A percentile compares a stretch with the other conserved stretches of the same genome.
These are phyloP conservation scores for Coleophoma cylindrospora DNA, from an alignment of 2,329 filamentous ascomycete genomes.

Conservation along the genomic window DNA sequence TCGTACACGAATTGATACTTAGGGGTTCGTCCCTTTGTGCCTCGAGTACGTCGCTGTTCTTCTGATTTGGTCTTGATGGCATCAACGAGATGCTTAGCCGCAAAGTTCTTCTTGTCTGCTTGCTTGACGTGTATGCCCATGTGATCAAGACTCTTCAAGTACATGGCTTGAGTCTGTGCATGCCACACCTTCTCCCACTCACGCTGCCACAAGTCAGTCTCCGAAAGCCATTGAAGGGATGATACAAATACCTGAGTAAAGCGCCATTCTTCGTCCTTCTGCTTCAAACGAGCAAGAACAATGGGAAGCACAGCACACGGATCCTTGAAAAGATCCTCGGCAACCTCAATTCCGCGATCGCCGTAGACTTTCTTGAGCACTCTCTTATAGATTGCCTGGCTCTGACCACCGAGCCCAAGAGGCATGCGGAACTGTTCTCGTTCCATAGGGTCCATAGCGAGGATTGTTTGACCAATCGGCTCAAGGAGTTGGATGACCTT, in stretches of 20 bases:
- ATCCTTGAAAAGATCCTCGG: slow-evolving; percentile 77
- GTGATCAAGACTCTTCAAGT: slow-evolving; percentile 94
- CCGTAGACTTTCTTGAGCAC: slow-evolving; percentile 98
- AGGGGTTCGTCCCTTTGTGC: slow-evolving; percentile 54
- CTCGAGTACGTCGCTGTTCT: slow-evolving; percentile 73
- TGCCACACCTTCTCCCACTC: slow-evolving; percentile 99
- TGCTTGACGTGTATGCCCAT: slow-evolving; percentile 89
- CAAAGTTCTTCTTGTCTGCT: slow-evolving; percentile 85
- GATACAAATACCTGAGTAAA: slow-evolving; percentile 60
- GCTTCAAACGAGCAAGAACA: slow-evolving; percentile 82
- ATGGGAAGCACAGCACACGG: slow-evolving; percentile 87
- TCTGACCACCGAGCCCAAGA: slow-evolving; percentile 81
- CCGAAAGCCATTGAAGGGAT: slow-evolving; percentile 1
- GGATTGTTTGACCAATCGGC: slow-evolving; percentile 86
- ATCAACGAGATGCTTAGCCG: slow-evolving; percentile 83
- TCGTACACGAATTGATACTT: slow-evolving; percentile 72
- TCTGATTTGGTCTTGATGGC: slow-evolving; percentile 91
- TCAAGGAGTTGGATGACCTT: slow-evolving; percentile 96
- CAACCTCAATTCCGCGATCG: slow-evolving; percentile 78
- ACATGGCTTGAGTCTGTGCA: slow-evolving; percentile 88
- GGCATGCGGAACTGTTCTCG: slow-evolving; percentile 74
- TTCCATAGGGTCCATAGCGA: slow-evolving; percentile 71
- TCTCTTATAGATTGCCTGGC: slow-evolving; percentile 93
- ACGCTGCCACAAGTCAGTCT: slow-evolving; percentile 43
- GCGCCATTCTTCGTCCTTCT: slow-evolving; percentile 97